Percentiles rank a stretch among this genome's conserved stretches.
These are phyloP conservation scores for Cnidoscolus chayamansa DNA, from an alignment of 441 rosid species.

Conservation along the genomic window DNA sequence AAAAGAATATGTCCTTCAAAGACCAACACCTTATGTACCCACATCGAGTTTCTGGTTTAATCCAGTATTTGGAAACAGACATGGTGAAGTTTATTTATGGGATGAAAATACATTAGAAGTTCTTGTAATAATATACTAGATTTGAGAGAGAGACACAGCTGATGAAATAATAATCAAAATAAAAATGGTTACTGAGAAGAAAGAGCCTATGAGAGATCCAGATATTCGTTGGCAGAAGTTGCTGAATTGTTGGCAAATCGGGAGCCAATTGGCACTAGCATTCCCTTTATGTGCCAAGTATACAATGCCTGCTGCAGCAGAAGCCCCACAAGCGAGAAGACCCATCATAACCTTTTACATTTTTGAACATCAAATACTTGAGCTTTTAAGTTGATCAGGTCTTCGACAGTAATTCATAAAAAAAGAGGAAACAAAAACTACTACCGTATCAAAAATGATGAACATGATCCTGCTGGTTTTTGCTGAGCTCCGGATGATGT, in stretches of 20 bases:
- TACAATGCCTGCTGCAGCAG: constrained; percentile 59
- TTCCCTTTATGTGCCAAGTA: constrained; percentile 67
- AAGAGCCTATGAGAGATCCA: constrained; percentile 63
- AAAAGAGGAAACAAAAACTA: not conserved
- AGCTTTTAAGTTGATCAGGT: too few species aligned
- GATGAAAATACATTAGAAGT: not conserved
- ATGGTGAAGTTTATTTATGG: not conserved
- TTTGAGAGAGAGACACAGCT: constrained; percentile 38
- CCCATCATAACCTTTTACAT: constrained; percentile 50
- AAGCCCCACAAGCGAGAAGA: constrained; percentile 64
- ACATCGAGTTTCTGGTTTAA: too few species aligned
- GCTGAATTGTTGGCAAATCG: constrained; percentile 56
- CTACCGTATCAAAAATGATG: constrained; percentile 50
- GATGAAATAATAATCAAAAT: constrained; percentile 44
- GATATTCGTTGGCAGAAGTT: constrained; percentile 54
- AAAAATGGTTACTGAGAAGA: constrained; percentile 39
- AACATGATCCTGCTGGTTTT: constrained; percentile 46
- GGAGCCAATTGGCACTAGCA: constrained; percentile 50
- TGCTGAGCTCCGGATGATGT: constrained; percentile 39
- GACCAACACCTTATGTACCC: too few species aligned
- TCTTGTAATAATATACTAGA: constrained; percentile 11
- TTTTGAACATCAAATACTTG: not conserved
- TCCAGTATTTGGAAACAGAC: too few species aligned
- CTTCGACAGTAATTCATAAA: not conserved
- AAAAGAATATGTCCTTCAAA: too few species aligned